These are phyloP conservation scores for Cryptococcus jaspeensis DNA, from an alignment of 1,284 basidiomycete species.

Conservation along the genomic window DNA sequence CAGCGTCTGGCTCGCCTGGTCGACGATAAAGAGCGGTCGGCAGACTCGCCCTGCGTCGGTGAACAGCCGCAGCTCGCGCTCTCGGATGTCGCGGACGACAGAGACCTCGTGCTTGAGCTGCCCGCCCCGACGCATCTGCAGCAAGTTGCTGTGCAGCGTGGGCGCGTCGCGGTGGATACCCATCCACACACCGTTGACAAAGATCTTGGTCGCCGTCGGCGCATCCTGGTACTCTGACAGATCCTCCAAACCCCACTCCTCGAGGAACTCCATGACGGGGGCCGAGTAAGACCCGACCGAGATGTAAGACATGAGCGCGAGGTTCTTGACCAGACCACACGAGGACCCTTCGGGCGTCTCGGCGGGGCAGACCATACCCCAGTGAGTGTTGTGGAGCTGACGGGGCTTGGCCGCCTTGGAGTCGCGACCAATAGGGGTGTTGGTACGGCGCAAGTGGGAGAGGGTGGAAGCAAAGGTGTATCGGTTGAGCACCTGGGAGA, in stretches of 20 bases:
- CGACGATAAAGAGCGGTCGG: conserved; percentile 95
- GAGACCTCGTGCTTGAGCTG: conserved; percentile 96
- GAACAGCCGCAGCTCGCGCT: conserved; percentile 89
- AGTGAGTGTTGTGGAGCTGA: conserved; percentile 98
- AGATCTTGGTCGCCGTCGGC: conserved; percentile 88
- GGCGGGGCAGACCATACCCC: conserved; percentile 99
- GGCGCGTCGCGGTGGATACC: conserved; percentile 96
- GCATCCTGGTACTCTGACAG: conserved; percentile 86
- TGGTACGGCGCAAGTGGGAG: conserved; percentile 95
- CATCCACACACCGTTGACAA: conserved; percentile 99
- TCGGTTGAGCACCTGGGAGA: conserved; percentile 97
- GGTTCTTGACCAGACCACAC: conserved; percentile 97
- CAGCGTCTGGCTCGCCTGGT: conserved; percentile 73
- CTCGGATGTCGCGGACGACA: conserved; percentile 94
- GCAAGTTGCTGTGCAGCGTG: conserved; percentile 87
- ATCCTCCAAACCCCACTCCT: conserved; percentile 95
- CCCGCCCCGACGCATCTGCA: conserved; percentile 87
- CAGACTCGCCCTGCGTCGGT: conserved; percentile 97
- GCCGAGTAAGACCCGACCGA: conserved; percentile 95
- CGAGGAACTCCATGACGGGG: conserved; percentile 96
- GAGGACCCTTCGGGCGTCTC: conserved; percentile 99
- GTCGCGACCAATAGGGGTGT: conserved; percentile 96
- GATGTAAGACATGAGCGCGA: conserved; percentile 96
- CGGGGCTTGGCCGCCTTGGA: conserved; percentile 99
- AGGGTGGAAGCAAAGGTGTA: conserved; percentile 99